A percentile compares a stretch with the other conserved stretches of the same genome.
phyloP scores from a whole-genome alignment of 2,329 filamentous ascomycete genomes.

The Fusarium sambucinum region DNA sequence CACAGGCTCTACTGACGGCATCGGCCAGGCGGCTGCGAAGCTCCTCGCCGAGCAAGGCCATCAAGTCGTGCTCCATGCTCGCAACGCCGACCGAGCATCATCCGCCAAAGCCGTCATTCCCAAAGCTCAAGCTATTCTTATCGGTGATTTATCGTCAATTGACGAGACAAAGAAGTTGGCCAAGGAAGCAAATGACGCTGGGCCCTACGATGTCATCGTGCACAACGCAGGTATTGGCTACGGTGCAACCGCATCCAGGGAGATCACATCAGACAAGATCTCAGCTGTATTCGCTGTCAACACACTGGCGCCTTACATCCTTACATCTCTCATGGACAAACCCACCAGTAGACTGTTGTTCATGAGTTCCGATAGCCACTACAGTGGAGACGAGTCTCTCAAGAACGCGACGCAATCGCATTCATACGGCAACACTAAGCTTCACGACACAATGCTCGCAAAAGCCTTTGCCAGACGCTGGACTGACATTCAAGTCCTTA shows the following conservation, averaged over 20 bases:
- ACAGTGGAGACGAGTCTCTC: conserved; percentile 31
- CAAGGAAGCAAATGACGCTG: conserved; percentile 27
- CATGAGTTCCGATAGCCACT: conserved; percentile 41
- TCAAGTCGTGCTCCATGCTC: conserved; percentile 35
- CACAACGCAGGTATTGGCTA: conserved; percentile 42
- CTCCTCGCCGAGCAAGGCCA: conserved; percentile 37
- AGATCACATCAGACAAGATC: conserved; percentile 28
- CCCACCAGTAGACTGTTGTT: conserved; percentile 27
- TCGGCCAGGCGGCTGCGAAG: conserved; percentile 37
- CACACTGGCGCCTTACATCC: conserved; percentile 35
- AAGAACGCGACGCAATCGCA: conserved; percentile 29
- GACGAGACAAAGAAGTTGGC: conserved; percentile 37
- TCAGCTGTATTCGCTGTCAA: conserved; percentile 41
- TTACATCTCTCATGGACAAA: conserved; percentile 36
- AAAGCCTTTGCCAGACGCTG: conserved; percentile 37
- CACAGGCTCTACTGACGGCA: conserved; percentile 41
- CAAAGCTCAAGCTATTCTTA: conserved; percentile 24
- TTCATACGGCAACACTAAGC: conserved; percentile 39
- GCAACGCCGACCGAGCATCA: conserved; percentile 37
- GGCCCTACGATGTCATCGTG: conserved; percentile 36
- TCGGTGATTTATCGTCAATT: conserved; percentile 32
- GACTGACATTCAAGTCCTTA: conserved; percentile 31
- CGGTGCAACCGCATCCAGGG: conserved; percentile 19
- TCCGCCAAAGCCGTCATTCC: conserved; percentile 29
- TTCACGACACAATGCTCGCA: conserved; percentile 40